Evolutionary conservation across 2,329 filamentous ascomycete species (phyloP), one percentile per base, ranked within the genome.

Genomic region (Graphilbum sp.): DNA sequence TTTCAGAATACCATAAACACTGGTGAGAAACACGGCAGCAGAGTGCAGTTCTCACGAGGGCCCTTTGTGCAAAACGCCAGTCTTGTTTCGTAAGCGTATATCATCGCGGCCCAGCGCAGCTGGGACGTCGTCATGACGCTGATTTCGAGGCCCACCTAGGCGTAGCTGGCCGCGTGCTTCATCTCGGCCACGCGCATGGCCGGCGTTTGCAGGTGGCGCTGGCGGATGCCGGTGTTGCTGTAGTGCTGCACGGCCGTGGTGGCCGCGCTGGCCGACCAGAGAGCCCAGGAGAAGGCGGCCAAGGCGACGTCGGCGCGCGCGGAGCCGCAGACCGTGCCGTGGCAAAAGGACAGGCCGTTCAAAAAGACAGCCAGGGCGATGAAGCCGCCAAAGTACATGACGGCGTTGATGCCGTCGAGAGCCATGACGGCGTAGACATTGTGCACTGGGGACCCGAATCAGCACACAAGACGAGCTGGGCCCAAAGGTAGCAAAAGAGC

Each of bases 351-450:
- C 36, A 76, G 57, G 37, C 58, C 57, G 50, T 61, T 58, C 45
- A 77, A 63, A 55, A 73, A 75, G 44, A 68, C 62, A 32, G 67
- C 59, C 17, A 75, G 61, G 10, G 68, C 68, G 47, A 73, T 61
- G 55, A 75, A 75, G 40, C 70, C 71, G 17, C 62, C 58, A 51
- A 76, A 69, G 56, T 72, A 73, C 50, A 75, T 66, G 40, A 73
- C 44, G 5, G 62, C 56, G 51, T 73, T 75, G 47, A 60, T 39
- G 25, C 57, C 48, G 46, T 75, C 71, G 42, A 74, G 45, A 20
- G 53, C 58, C 25, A 75, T 50, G 32, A 62, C 57, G 11, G 56
- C 60, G 45, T 63, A 66, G 23, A 67, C 63, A 50, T 70, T 62
- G 25, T 63, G 62, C 30, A 58, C 58, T 64, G 38, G 15, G 12